Base-by-base conservation (phyloP, 805 yeast genomes). In the Cyberlindnera xylosilytica region DNA sequence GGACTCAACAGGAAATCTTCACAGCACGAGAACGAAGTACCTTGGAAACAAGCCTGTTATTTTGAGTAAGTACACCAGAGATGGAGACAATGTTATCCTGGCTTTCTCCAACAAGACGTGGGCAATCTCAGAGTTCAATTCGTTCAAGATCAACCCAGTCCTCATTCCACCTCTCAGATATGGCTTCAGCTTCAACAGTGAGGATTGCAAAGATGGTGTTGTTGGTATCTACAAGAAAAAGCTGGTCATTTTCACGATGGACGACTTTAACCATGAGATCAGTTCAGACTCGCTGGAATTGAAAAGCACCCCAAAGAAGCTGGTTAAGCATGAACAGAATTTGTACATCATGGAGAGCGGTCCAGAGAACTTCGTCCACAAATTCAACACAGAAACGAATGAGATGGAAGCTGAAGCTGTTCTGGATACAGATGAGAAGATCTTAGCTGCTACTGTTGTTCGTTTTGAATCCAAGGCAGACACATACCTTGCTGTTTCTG, bases 21-120 rank as follows among this genome's bases (percentile, higher is more conserved):
- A 75, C 1, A 82, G 83, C 49, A 76, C 88, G 1, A 69, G 83
- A 52, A 77, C 79, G 15, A 80, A 82, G 54, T 88, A 83, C 55
- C 59, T 87, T 22, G 98, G 98, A 0, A 73, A 85, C 0, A 70
- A 71, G 31, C 78, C 85, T 0, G 82, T 89, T 0, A 53, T 55
- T 3, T 61, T 89, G 12, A 48, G 41, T 13, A 53, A 49, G n/a
- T 36, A 42, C 1, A 41, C 29, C 4, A 19, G 41, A 13, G 40
- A 48, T 13, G 46, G 45, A 8, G 32, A 47, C 1, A 49, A 42
- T n/a, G 54, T 60, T 18, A 56, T 68, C 0, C 40, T 65, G 2
- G 58, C 66, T 1, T 61, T 60, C 40, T 55, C 66, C 2, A 56
- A 60, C 15, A 51, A 52, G 32, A 57, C 70, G 1, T 69, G 70